Percentiles rank a stretch among this genome's conserved stretches.
These are phyloP conservation scores for Chaetoceros tenuissimus DNA, from an alignment of 108 stramenopile genomes.

Conservation along the genomic window DNA sequence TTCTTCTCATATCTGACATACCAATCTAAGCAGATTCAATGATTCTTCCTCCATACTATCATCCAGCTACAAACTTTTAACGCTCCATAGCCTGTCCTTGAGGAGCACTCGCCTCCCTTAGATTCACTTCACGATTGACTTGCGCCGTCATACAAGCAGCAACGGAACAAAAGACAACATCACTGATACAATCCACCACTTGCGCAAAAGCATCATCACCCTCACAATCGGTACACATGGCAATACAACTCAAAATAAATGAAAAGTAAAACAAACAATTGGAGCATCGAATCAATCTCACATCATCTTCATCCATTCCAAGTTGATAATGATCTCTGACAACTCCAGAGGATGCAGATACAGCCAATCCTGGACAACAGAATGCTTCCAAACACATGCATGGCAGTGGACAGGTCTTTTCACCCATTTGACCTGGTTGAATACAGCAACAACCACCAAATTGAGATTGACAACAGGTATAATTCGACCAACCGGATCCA, in stretches of 20 bases:
- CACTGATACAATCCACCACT: constrained; percentile 41
- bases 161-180: constrained; percentile 58
- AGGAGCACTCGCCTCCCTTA: not conserved
- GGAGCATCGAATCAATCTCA: constrained; percentile 62
- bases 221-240: constrained; percentile 15
- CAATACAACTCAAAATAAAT: constrained; percentile 10
- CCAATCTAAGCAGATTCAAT: not conserved
- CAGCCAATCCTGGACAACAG: constrained; percentile 57
- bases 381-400: constrained; percentile 68
- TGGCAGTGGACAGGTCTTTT: constrained; percentile 48
- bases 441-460: constrained; percentile 74
- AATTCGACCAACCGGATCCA: constrained; percentile 56
- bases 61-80: not conserved
- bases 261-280: constrained; percentile 45
- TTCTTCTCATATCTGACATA: not conserved
- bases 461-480: constrained; percentile 64
- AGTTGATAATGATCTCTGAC: constrained; percentile 46
- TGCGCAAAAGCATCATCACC: constrained; percentile 16
- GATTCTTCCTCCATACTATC: not conserved
- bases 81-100: not conserved
- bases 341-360: constrained; percentile 43
- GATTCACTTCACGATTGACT: constrained; percentile 53
- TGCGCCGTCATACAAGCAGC: constrained; percentile 73
- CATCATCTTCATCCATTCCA: constrained; percentile 70
- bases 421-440: constrained; percentile 47